A percentile compares a stretch with the other conserved stretches of the same genome.
phyloP scores from a whole-genome alignment of 225 moss, liverwort and hornwort genomes.

The Straminergon stramineum region DNA sequence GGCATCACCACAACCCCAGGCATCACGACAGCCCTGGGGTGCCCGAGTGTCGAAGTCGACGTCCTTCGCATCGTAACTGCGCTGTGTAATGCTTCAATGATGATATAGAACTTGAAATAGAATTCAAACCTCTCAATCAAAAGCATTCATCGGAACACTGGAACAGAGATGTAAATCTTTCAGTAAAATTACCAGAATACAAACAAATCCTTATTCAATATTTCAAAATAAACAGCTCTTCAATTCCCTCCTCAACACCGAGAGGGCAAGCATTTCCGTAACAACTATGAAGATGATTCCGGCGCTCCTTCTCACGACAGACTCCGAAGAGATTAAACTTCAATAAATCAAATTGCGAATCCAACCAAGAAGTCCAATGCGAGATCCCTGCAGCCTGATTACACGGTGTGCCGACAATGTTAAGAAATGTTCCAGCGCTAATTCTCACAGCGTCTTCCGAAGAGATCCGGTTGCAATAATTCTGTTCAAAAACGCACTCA shows the following conservation, averaged over 20 bases:
- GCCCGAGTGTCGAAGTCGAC: not conserved
- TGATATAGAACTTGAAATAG: not conserved
- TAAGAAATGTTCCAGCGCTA: not conserved
- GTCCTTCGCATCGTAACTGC: conserved; percentile 20
- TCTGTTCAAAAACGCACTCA: not conserved
- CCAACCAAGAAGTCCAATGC: not conserved
- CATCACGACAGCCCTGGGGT: conserved; percentile 18
- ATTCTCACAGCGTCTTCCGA: not conserved
- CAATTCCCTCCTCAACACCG: not conserved
- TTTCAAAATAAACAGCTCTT: not conserved
- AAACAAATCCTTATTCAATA: not conserved
- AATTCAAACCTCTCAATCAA: not conserved
- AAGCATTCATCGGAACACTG: not conserved
- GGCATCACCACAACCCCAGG: conserved; percentile 33
- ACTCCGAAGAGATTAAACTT: not conserved
- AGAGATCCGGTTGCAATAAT: not conserved
- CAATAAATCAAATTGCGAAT: not conserved
- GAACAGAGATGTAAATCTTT: not conserved
- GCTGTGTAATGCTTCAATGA: not conserved
- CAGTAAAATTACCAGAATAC: not conserved
- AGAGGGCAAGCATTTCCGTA: not conserved
- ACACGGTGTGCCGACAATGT: not conserved
- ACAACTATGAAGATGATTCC: not conserved
- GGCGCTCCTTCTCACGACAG: not conserved
- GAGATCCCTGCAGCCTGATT: not conserved